Evolutionary conservation across 768 basidiomycete species (phyloP).

Genomic region (Phanerochaete sordida): DNA sequence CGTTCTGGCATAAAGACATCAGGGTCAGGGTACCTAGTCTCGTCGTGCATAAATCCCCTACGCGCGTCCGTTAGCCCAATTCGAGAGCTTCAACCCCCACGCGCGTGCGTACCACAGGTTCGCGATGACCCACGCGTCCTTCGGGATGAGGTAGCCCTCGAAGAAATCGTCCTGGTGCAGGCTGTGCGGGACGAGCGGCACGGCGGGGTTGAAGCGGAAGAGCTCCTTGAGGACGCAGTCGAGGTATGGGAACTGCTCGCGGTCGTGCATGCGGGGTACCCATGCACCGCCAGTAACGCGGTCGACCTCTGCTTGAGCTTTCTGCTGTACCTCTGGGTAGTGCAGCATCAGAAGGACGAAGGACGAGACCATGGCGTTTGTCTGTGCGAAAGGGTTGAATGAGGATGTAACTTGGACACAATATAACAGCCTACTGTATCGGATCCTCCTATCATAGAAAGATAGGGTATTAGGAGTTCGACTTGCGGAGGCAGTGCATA

Average conservation of each 20-base stretch:
- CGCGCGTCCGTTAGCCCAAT: too few relatives aligned
- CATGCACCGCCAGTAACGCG: neutral
- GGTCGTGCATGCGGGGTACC: slow-evolving; percentile 9
- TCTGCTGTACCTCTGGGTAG: neutral
- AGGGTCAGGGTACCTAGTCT: slow-evolving; percentile 43
- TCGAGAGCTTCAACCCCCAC: neutral
- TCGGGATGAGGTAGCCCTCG: slow-evolving; percentile 1
- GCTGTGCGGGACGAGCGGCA: neutral
- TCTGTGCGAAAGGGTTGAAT: neutral
- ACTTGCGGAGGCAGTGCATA: neutral
- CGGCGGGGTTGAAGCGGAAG: neutral
- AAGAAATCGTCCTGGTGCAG: neutral
- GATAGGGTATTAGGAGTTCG: too few relatives aligned
- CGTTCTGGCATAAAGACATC: slow-evolving; percentile 46
- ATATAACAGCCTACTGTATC: neutral
- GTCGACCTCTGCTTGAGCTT: slow-evolving; percentile 1
- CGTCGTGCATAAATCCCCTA: slow-evolving; percentile 37
- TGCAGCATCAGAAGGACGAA: slow-evolving; percentile 1
- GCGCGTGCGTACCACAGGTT: slow-evolving; percentile 15
- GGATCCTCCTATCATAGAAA: neutral
- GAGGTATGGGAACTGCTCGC: slow-evolving; percentile 9
- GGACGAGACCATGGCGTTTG: neutral
- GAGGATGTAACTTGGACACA: too few relatives aligned
- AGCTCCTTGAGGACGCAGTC: slow-evolving; percentile 13
- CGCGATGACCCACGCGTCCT: neutral